Evolutionary conservation across 129 eudicot genomes (phyloP).

Genomic region (Centaurea solstitialis): DNA sequence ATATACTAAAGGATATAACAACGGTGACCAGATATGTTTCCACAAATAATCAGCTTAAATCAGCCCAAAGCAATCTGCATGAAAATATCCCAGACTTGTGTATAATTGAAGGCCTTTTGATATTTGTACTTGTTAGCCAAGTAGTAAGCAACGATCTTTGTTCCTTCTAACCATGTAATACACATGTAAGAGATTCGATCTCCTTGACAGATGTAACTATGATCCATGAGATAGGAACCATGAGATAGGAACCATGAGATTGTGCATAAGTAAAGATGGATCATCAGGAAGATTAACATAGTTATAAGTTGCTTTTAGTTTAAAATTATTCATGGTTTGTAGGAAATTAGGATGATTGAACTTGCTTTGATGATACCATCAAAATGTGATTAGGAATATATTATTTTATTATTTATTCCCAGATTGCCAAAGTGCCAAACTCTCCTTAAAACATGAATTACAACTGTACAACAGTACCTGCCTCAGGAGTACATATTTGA

Average conservation of each 20-base stretch:
- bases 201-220: too few relatives aligned
- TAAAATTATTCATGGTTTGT: background rate
- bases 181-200: too few relatives aligned
- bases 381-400: background rate
- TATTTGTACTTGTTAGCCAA: too few relatives aligned
- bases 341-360: background rate
- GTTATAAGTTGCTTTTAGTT: background rate
- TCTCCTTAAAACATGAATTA: background rate
- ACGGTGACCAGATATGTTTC: constrained; percentile 3
- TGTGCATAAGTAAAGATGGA: background rate
- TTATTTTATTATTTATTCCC: background rate
- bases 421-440: background rate
- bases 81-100: background rate
- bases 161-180: too few relatives aligned
- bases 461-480: background rate
- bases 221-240: too few relatives aligned
- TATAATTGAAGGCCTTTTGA: background rate
- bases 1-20: background rate
- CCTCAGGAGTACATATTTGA: background rate
- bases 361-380: background rate
- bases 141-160: too few relatives aligned
- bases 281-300: background rate
- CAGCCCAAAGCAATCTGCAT: background rate
- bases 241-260: background rate
- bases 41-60: background rate